Base-by-base conservation (phyloP, 768 basidiomycete species). In the Gymnopilus dilepis region DNA sequence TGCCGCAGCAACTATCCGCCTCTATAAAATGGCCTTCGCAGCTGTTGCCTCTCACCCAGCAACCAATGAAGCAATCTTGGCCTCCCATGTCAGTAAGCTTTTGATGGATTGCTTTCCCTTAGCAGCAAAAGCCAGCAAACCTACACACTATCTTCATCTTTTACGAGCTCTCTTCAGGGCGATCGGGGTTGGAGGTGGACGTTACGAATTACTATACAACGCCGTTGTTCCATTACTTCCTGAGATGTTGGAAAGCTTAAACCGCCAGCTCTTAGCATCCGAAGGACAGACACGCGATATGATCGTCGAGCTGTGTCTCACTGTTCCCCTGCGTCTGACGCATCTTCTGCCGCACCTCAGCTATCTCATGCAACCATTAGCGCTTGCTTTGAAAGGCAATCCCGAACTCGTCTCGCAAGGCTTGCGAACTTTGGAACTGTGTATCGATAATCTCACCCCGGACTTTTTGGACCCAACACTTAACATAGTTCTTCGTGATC, bases 391-490 rank as follows among this genome's bases (percentile, higher is more conserved):
- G 54, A 86, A 90, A 53, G 95, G 95, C 37, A 87, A 85, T 38
- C 85, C 89, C 6, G 97, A 99, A 56, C 86, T 97, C 47, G 91
- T 98, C 56, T 90, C 94, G 22, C 97, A 99, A 78, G 97, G 97
- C 45, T 79, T 99, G 24, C 86, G 97, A 6, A 99, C 97, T 0
- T 85, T 99, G 60, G 97, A 99, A 74, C 82, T 99, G n/a, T 99
- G 97, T 77, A 97, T 99, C 69, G 97, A 99, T 78, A 99, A 99
- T 72, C 84, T 99, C 26, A 97, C 95, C 0, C 94, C 95, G 2
- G 97, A 99, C 75, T 99, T 99, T 79, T 84, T 99, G 28, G 97
- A 99, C 69, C 97, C 97, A 3, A 96, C 95, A 2, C 86, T 99
- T 65, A 93, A 88, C 63, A 94, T 92, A 0, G 95, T 99, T 43